A percentile compares a stretch with the other conserved stretches of the same genome.
Evolutionary conservation across 345 rosid species (phyloP).

Genomic region (Syzygium oleosum): DNA sequence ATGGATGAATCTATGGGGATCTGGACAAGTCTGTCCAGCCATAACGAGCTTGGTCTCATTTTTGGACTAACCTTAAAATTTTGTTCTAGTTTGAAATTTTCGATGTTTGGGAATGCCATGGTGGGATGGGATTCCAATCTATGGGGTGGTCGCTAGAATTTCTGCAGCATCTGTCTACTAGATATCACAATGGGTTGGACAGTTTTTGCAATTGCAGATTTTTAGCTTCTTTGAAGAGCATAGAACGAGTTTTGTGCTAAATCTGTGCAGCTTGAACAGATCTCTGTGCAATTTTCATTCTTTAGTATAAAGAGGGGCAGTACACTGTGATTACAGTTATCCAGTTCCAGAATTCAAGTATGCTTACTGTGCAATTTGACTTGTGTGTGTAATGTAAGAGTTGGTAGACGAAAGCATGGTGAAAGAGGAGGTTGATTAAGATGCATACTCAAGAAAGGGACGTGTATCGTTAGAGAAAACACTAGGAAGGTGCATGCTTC

Average conservation of each 20-base stretch:
- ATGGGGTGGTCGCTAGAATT: background rate
- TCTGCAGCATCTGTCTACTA: background rate
- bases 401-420: background rate
- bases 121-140: background rate
- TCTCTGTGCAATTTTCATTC: background rate
- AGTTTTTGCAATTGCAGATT: background rate
- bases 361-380: background rate
- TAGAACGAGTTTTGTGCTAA: background rate
- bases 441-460: background rate
- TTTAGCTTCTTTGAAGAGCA: background rate
- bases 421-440: background rate
- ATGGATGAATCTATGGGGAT: background rate
- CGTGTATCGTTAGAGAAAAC: background rate
- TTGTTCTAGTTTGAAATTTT: background rate
- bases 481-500: background rate
- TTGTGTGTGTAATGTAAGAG: background rate
- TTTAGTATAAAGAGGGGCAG: background rate
- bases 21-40: background rate
- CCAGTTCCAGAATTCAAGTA: background rate
- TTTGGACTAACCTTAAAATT: background rate
- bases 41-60: background rate
- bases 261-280: background rate
- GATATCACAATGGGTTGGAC: background rate
- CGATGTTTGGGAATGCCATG: background rate
- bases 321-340: background rate